Conservation (phyloP, 2,329 filamentous ascomycete genomes). For the Colletotrichum salicis region DNA sequence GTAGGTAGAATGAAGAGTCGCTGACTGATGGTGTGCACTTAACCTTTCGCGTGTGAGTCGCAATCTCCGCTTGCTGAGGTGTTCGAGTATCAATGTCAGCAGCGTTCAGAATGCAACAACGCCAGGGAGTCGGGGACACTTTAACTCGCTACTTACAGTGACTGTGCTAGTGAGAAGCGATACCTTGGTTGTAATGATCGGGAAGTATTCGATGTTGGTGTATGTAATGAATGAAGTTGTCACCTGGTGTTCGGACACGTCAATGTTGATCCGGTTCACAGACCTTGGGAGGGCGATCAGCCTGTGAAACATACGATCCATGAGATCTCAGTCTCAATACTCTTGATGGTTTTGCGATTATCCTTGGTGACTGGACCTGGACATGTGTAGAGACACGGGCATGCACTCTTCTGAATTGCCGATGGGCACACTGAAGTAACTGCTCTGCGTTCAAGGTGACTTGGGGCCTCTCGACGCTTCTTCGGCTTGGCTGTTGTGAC, state of each 20-base stretch:
- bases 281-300: background rate
- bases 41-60: background rate
- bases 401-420: conserved; percentile 1
- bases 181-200: no score
- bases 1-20: background rate
- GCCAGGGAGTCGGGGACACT: no score
- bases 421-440: background rate
- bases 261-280: no score
- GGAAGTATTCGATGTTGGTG: no score
- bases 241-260: no score
- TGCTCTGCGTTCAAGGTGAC: background rate
- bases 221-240: no score
- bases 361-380: background rate
- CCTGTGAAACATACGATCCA: background rate
- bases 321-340: background rate
- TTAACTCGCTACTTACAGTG: no score
- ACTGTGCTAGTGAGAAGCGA: no score
- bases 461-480: background rate
- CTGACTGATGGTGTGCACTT: background rate
- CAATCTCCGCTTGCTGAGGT: background rate
- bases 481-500: background rate
- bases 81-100: background rate
- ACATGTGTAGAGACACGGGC: conserved; percentile 8
- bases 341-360: background rate
- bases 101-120: background rate